Percentiles rank a stretch among this genome's conserved stretches.
These are phyloP conservation scores for Chrysochromulina parva DNA, from an alignment of 78 protist genomes.

Conservation along the genomic window DNA sequence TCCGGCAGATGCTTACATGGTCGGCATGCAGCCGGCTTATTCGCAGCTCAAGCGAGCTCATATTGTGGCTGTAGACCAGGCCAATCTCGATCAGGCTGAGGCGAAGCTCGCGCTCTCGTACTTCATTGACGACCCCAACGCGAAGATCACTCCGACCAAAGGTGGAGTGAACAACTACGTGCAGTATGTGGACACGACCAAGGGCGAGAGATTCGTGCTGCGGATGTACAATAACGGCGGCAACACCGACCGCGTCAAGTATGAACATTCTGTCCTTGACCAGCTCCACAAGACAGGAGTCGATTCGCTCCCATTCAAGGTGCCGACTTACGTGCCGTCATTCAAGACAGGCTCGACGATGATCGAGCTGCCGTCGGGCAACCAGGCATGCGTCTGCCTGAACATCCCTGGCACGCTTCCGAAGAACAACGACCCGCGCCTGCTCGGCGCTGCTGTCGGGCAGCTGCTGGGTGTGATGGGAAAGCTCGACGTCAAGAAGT, in stretches of 20 bases:
- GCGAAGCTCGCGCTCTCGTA: background rate
- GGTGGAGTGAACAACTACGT: conserved; percentile 31
- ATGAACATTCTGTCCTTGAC: conserved; percentile 19
- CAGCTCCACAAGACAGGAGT: background rate
- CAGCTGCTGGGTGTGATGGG: conserved; percentile 4
- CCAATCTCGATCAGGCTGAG: too few relatives aligned
- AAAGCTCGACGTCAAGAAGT: background rate
- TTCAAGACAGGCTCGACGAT: background rate
- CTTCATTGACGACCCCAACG: background rate
- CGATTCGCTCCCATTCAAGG: background rate
- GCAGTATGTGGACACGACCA: conserved; percentile 7
- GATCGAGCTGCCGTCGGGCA: background rate
- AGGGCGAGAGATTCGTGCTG: background rate
- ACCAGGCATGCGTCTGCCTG: background rate
- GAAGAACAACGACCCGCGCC: background rate
- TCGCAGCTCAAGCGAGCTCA: too few relatives aligned
- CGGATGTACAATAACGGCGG: conserved; percentile 38
- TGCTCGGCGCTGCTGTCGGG: conserved; percentile 14
- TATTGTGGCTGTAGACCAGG: too few relatives aligned
- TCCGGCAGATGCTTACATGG: too few relatives aligned
- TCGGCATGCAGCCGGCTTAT: too few relatives aligned
- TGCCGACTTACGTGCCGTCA: background rate
- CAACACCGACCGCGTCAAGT: conserved; percentile 7
- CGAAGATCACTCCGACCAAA: background rate
- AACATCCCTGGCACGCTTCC: conserved; percentile 26